These are phyloP conservation scores for Chlamydomonas sphaeroides DNA, from an alignment of 139 green algal species.

Conservation along the genomic window DNA sequence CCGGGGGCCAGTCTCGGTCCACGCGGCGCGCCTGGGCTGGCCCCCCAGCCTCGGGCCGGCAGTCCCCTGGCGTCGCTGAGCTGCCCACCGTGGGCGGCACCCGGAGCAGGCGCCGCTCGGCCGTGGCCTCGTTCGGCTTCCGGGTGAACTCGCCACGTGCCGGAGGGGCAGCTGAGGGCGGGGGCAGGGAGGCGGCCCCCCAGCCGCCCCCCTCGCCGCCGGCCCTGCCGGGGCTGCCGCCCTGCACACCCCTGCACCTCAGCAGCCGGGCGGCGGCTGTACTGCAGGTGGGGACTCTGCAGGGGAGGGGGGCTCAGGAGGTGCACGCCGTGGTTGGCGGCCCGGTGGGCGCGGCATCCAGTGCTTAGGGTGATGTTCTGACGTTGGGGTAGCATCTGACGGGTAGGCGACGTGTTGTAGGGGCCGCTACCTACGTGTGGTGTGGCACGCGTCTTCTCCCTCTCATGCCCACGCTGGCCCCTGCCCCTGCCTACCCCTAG, in stretches of 20 bases:
- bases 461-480: background rate
- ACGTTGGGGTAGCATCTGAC: too few species aligned
- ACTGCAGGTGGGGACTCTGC: background rate
- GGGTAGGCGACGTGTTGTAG: background rate
- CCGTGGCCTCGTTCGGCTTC: background rate
- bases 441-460: background rate
- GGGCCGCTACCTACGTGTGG: background rate
- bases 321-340: background rate
- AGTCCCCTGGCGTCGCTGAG: too few species aligned
- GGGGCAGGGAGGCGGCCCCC: background rate
- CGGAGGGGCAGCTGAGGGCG: too few species aligned
- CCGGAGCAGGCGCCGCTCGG: too few species aligned
- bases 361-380: background rate
- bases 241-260: background rate
- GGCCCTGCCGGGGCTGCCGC: constrained; percentile 18
- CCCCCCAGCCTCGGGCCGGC: too few species aligned
- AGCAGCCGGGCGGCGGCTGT: constrained; percentile 15
- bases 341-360: background rate
- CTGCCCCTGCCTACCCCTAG: background rate
- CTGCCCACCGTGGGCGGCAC: too few species aligned
- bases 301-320: background rate
- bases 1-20: too few species aligned
- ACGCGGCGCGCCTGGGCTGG: too few species aligned
- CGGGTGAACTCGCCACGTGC: too few species aligned
- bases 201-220: background rate